These are phyloP conservation scores for Solanum chiquidenum DNA, from an alignment of 257 asterid genomes.

Conservation along the genomic window DNA sequence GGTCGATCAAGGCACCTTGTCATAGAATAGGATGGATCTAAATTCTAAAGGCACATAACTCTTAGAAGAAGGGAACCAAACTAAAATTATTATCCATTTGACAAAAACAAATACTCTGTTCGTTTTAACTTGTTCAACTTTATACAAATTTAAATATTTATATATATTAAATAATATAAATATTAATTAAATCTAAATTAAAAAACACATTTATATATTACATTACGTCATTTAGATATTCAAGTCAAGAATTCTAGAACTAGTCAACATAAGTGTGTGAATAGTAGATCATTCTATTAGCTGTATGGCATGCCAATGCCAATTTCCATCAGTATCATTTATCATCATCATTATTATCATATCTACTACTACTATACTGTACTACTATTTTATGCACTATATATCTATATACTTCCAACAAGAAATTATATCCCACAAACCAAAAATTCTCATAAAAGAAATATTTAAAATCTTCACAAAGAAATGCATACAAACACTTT, in stretches of 20 bases:
- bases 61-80: not conserved
- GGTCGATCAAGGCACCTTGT: not conserved
- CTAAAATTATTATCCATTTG: not conserved
- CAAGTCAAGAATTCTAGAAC: not conserved
- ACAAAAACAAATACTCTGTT: too few relatives aligned
- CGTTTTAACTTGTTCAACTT: too few relatives aligned
- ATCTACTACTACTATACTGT: not conserved
- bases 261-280: not conserved
- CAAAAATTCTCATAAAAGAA: not conserved
- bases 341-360: not conserved
- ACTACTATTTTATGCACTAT: not conserved
- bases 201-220: too few relatives aligned
- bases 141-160: too few relatives aligned
- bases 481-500: not conserved
- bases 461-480: not conserved
- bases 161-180: too few relatives aligned
- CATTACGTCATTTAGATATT: too few relatives aligned
- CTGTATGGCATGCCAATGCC: not conserved
- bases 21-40: not conserved
- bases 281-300: not conserved
- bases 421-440: not conserved
- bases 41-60: not conserved
- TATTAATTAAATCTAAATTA: accelerated
- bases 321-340: not conserved
- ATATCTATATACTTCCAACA: not conserved